These are phyloP conservation scores for Eutypa lata DNA, from an alignment of 2,329 filamentous ascomycete species.

Conservation along the genomic window DNA sequence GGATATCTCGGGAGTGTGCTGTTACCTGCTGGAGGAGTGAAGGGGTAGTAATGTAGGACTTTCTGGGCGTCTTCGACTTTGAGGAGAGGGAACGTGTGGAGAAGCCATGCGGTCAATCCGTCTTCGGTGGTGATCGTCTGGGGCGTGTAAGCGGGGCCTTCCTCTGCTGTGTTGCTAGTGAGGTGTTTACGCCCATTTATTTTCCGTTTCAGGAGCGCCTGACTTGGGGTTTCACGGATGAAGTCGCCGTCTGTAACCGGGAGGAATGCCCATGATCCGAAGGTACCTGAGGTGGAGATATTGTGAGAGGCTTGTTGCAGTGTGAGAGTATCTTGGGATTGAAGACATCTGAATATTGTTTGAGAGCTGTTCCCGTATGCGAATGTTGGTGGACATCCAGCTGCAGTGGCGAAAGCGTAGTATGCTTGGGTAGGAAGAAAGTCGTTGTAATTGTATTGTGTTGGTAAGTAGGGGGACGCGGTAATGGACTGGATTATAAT, in stretches of 20 bases:
- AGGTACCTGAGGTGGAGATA: constrained; percentile 11
- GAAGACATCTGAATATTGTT: constrained; percentile 22
- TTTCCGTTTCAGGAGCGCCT: constrained; percentile 23
- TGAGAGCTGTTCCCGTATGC: constrained; percentile 11
- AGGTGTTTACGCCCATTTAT: constrained; percentile 28
- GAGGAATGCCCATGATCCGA: constrained; percentile 28
- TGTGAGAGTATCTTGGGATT: constrained; percentile 24
- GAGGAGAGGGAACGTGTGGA: constrained; percentile 37
- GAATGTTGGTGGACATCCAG: constrained; percentile 31
- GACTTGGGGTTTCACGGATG: constrained; percentile 25
- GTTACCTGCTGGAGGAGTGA: background rate
- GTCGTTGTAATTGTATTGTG: constrained; percentile 46
- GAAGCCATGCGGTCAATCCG: constrained; percentile 38
- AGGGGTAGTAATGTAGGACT: constrained; percentile 18
- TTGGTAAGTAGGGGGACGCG: constrained; percentile 41
- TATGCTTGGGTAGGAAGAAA: constrained; percentile 43
- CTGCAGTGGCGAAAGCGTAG: constrained; percentile 38
- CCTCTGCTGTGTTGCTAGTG: constrained; percentile 44
- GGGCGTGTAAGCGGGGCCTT: constrained; percentile 43
- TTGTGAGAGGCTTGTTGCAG: constrained; percentile 22
- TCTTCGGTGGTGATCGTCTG: constrained; percentile 39
- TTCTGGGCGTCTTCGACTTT: constrained; percentile 31
- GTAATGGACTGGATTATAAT: constrained; percentile 2
- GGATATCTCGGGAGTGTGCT: background rate
- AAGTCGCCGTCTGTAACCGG: constrained; percentile 33